A percentile compares a stretch with the other conserved stretches of the same genome.
These are phyloP conservation scores for Aureobasidium lini DNA, from an alignment of 2,329 filamentous ascomycete genomes.

Conservation along the genomic window DNA sequence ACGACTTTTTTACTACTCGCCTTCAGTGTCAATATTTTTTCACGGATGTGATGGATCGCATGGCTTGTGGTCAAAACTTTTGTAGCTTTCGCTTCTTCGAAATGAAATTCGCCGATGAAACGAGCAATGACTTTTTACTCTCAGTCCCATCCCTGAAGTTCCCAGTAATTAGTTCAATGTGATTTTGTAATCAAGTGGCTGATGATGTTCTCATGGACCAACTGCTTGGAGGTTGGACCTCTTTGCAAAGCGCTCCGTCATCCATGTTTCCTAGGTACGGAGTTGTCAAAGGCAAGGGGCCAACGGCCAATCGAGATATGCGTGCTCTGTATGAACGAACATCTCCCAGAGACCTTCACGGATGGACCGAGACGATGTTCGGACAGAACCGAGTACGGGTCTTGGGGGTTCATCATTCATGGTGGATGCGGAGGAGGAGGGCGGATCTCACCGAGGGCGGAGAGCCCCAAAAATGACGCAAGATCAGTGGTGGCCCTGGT, in stretches of 20 bases:
- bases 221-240: not conserved
- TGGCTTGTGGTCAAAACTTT: not conserved
- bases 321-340: too few species aligned
- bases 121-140: constrained; percentile 11
- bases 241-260: too few species aligned
- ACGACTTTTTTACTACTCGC: constrained; percentile 6
- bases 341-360: too few species aligned
- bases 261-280: too few species aligned
- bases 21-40: constrained; percentile 11
- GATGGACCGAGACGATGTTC: not conserved
- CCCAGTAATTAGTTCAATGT: too few species aligned
- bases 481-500: not conserved
- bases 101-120: constrained; percentile 6
- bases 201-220: too few species aligned
- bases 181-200: not conserved
- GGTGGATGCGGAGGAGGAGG: not conserved
- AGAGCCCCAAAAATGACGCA: not conserved
- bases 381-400: not conserved
- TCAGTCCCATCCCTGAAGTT: not conserved
- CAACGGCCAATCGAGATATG: too few species aligned
- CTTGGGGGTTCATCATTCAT: not conserved
- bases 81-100: constrained; percentile 8
- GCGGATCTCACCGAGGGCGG: too few species aligned
- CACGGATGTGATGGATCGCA: constrained; percentile 4
- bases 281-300: too few species aligned